Base-by-base conservation (phyloP, 2,329 filamentous ascomycete species). In the Clarireedia sp. region DNA sequence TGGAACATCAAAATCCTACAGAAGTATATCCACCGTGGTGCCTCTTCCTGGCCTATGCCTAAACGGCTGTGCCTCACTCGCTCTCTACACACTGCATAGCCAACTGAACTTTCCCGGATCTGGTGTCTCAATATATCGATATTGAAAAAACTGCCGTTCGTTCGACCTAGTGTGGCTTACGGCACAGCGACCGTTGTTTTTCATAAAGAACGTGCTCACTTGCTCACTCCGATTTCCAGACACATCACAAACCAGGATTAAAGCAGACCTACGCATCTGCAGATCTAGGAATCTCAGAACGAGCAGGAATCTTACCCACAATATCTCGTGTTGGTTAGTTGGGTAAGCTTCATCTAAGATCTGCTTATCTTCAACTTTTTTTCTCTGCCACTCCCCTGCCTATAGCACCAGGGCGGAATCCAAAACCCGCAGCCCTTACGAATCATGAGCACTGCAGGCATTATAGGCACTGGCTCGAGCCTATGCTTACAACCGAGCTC, bases 141-240 rank as follows among this genome's bases (percentile, higher is more conserved):
- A 40, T 40, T 48, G 29, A 26, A 41, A 19, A 23, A 23, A 21
- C 38, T 48, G 51, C 51, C 47, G 36, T 54, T 14, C 36, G 51
- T 41, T 48, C 51, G 47, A 29, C 47, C 51, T 53, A 53, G 26
- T 48, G 51, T 54, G 51, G 51, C 51, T 48, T 48, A 24, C 51
- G 51, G 43, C 50, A 53, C 29, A 54, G 36, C 33, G 21, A 36
- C 45, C 51, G 51, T 54, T 54, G 29, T 44, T 26, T 26, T 26
- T 26, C 48, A 24, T 41, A 29, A 48, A 37, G 45, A 48, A 29
- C 41, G 23, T 37, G 41, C 50, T 17, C 19, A 23, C 38, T n/a
- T 41, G 16, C 38, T 41, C 38, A 2, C 38, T 41, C 38, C 5
- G 16, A 41, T 41, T 41, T 9, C 14, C 16, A 19, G 38, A 45